Percentiles rank a stretch among this genome's conserved stretches.
Conservation (phyloP, 2,329 filamentous ascomycete genomes). For the Cercospora canescens region DNA sequence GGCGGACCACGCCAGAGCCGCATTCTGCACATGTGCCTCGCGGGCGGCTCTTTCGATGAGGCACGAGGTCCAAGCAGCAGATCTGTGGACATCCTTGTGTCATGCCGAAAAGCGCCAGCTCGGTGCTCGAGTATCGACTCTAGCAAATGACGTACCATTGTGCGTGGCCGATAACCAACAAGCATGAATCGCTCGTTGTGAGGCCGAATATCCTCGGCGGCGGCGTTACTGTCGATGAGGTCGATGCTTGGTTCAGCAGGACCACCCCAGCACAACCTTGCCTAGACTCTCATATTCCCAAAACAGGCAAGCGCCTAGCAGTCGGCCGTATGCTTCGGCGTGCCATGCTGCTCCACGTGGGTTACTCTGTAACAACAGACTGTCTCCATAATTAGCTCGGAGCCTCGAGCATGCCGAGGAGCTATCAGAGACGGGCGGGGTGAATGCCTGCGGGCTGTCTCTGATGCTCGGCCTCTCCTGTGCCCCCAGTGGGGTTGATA, state of each 20-base stretch:
- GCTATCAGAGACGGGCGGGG: neutral
- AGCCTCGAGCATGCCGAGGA: neutral
- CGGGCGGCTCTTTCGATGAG: neutral
- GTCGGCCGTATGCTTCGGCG: neutral
- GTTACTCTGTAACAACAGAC: neutral
- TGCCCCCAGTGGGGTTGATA: neutral
- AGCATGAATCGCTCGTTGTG: neutral
- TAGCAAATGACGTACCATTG: neutral
- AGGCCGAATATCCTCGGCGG: neutral
- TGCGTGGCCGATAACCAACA: neutral
- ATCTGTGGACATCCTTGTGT: neutral
- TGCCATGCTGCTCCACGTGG: neutral
- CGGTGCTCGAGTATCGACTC: neutral
- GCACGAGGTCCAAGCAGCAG: neutral
- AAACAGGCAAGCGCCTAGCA: neutral
- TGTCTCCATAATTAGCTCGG: neutral
- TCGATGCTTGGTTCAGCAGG: neutral
- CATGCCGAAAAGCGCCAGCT: neutral
- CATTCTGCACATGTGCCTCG: neutral
- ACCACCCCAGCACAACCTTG: neutral
- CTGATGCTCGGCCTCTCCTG: neutral
- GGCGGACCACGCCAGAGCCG: neutral
- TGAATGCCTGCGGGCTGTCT: neutral
- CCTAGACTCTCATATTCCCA: neutral
- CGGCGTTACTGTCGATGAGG: neutral